A percentile compares a stretch with the other conserved stretches of the same genome.
Conservation (phyloP, 129 eudicot genomes). For the Heracleum sosnowskyi region DNA sequence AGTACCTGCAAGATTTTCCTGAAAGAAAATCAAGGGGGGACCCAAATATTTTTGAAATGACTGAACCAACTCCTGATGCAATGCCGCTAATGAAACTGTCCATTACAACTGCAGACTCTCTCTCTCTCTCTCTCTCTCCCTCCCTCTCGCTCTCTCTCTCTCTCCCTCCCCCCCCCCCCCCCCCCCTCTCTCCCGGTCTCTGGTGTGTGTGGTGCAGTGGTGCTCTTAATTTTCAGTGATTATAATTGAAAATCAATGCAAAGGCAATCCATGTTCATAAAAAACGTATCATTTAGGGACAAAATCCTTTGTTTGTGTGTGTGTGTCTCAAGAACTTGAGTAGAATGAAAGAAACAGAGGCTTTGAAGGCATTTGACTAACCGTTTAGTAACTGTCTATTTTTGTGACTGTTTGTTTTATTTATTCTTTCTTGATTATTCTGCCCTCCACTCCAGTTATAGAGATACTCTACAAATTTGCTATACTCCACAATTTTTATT, state of each 20-base stretch:
- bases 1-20: slow-evolving; percentile 41
- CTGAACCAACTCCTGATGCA: slow-evolving; percentile 12
- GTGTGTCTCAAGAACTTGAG: neutral
- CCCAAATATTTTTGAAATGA: slow-evolving; percentile 18
- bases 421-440: no score
- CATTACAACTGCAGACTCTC: slow-evolving; percentile 5
- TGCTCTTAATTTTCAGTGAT: neutral
- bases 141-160: neutral
- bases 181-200: neutral
- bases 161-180: neutral
- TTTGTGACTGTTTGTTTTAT: neutral
- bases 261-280: neutral
- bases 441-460: no score
- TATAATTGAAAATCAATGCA: neutral
- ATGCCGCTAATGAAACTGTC: slow-evolving; percentile 15
- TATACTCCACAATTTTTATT: no score
- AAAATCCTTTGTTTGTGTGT: neutral
- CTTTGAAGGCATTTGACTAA: neutral
- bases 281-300: no score
- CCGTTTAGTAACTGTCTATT: neutral
- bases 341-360: neutral
- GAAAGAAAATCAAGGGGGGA: slow-evolving; percentile 28
- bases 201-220: neutral
- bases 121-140: neutral
- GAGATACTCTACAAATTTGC: no score